A percentile compares a stretch with the other conserved stretches of the same genome.
These are phyloP conservation scores for Schoenoplectus tabernaemontani DNA, from an alignment of 202 grass and related monocot species.

Conservation along the genomic window DNA sequence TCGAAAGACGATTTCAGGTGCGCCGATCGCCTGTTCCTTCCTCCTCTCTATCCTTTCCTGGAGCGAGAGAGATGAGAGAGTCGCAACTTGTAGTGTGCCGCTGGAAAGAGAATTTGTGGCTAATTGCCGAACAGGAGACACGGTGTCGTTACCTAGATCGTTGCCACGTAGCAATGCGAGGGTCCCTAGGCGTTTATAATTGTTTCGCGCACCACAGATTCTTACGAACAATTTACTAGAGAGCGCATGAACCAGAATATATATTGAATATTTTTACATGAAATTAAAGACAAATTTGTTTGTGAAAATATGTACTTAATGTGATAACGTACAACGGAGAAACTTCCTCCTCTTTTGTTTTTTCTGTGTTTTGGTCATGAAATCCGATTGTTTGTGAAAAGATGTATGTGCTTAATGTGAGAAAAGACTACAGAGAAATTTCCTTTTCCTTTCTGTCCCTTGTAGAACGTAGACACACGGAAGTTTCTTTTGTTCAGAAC, in stretches of 20 bases:
- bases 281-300: no score
- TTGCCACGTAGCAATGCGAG: not conserved
- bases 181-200: not conserved
- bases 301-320: no score
- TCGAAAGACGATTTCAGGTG: not conserved
- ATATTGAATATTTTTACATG: not conserved
- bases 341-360: no score
- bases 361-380: no score
- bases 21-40: slow-evolving; percentile 28
- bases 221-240: not conserved
- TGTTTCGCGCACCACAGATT: not conserved
- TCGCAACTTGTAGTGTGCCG: not conserved
- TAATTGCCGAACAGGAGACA: not conserved
- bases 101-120: slow-evolving; percentile 11
- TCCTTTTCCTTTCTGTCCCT: not conserved
- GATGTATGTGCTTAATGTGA: not conserved
- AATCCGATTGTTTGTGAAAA: slow-evolving; percentile 2
- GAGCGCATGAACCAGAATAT: not conserved
- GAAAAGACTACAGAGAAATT: not conserved
- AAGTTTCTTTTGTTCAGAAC: not conserved
- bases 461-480: not conserved
- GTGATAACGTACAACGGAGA: no score
- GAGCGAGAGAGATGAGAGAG: not conserved
- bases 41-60: slow-evolving; percentile 26
- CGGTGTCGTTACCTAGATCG: not conserved